Evolutionary conservation across 208 protist species (phyloP), one percentile per base, ranked within the genome.

Genomic region (Acanthamoeba triangularis): DNA sequence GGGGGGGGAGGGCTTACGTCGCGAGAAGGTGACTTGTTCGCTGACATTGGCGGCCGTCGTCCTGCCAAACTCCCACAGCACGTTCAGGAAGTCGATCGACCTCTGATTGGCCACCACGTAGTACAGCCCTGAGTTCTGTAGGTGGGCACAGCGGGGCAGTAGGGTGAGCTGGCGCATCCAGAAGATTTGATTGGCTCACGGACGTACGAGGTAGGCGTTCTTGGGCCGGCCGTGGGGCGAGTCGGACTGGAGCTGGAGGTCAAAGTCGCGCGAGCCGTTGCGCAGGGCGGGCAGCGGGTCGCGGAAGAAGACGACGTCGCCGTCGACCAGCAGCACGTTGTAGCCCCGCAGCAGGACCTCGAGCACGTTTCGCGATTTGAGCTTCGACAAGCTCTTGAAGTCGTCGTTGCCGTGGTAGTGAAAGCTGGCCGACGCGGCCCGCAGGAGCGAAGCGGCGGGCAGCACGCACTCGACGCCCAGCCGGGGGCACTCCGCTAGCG

Each of bases 361-460:
- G 28, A 88, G 80, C 49, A 88, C 80, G 52, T 88, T 88, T n/a
- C 80, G 80, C 14, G 80, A 88, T 49, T 88, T 88, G 80, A 88
- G 80, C 80, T 88, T 88, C 6, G 80, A 88, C 14, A 88, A 14
- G 33, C 52, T 88, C 49, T 88, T 88, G 80, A 88, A 88, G 52
- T 88, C 80, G 52, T 2, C 13, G 52, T 88, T 88, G n/a, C 80
- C 80, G 80, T 88, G 80, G 49, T 88, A 88, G 80, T 65, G 49
- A 49, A 88, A 88, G 44, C 63, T 16, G n/a, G n/a, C 30, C 20
- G 80, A 88, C 20, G 44, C 11, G 10, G 80, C 80, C 0, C 80
- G 80, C 52, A 88, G 52, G 80, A 65, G 44, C 7, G 44, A 4
- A 25, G 80, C 80, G 1, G n/a, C 52, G 28, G 80, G 80, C 28